Conservation (phyloP, 176 grass and related monocot genomes). For the Phoenix dactylifera region DNA sequence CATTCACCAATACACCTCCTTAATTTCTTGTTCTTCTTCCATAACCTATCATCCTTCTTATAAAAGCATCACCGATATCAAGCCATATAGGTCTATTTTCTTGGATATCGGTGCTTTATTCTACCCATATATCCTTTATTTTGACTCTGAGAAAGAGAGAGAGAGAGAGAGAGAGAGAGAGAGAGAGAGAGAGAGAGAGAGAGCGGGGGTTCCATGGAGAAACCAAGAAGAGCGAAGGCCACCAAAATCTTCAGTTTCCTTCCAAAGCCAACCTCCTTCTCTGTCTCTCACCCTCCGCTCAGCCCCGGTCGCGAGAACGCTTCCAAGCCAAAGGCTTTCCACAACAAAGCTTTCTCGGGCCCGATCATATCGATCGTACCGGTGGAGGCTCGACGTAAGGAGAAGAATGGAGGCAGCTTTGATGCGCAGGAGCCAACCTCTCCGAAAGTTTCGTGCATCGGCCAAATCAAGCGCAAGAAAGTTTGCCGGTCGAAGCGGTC, state of each 20-base stretch:
- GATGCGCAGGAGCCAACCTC: conserved; percentile 66
- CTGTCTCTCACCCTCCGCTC: conserved; percentile 18
- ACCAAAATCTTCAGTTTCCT: conserved; percentile 46
- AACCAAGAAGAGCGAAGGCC: conserved; percentile 23
- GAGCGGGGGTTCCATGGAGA: no score
- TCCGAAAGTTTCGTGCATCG: conserved; percentile 85
- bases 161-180: no score
- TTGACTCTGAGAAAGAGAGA: no score
- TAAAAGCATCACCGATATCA: no score
- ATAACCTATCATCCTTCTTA: no score
- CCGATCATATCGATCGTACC: conserved; percentile 68
- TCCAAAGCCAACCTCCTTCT: conserved; percentile 35
- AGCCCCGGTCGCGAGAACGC: conserved; percentile 10
- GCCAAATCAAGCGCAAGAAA: conserved; percentile 61
- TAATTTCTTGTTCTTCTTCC: no score
- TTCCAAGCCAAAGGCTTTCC: conserved; percentile 20
- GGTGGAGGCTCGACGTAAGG: conserved; percentile 39
- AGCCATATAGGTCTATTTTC: no score
- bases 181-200: no score
- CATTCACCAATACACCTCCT: no score
- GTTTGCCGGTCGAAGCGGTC: no score
- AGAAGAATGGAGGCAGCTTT: conserved; percentile 19
- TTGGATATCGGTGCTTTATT: no score
- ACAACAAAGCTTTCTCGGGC: conserved; percentile 65
- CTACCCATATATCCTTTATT: no score